Conservation (phyloP, 169 alveolate species). For the Cryptosporidium baileyi region DNA sequence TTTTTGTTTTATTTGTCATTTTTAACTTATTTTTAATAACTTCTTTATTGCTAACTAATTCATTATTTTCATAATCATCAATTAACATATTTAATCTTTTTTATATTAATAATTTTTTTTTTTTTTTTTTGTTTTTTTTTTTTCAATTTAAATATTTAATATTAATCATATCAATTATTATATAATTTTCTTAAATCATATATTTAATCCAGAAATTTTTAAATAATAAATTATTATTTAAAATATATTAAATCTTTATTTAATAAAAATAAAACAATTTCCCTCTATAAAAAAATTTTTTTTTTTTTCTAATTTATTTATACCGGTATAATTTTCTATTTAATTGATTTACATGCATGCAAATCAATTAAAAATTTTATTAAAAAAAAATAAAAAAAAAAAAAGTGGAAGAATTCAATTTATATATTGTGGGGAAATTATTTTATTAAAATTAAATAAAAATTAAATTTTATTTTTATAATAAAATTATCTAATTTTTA, state of each 20-base stretch:
- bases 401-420: not conserved
- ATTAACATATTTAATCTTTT: not conserved
- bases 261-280: not conserved
- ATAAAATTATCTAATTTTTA: too few relatives aligned
- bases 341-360: constrained; percentile 52
- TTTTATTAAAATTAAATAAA: too few relatives aligned
- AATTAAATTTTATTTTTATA: too few relatives aligned
- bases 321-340: constrained; percentile 12
- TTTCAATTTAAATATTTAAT: not conserved
- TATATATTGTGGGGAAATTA: too few relatives aligned
- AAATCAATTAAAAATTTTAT: not conserved
- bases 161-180: not conserved
- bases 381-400: not conserved
- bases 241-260: not conserved
- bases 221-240: not conserved
- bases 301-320: not conserved
- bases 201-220: not conserved
- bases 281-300: not conserved
- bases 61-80: constrained; percentile 2
- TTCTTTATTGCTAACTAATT: not conserved
- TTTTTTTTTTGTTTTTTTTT: not conserved
- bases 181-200: not conserved
- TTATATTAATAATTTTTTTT: not conserved
- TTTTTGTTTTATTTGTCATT: constrained; percentile 10
- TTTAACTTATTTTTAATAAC: constrained; percentile 22